Base-by-base conservation (phyloP, 106 monocot genomes). In the Platanthera zijinensis region DNA sequence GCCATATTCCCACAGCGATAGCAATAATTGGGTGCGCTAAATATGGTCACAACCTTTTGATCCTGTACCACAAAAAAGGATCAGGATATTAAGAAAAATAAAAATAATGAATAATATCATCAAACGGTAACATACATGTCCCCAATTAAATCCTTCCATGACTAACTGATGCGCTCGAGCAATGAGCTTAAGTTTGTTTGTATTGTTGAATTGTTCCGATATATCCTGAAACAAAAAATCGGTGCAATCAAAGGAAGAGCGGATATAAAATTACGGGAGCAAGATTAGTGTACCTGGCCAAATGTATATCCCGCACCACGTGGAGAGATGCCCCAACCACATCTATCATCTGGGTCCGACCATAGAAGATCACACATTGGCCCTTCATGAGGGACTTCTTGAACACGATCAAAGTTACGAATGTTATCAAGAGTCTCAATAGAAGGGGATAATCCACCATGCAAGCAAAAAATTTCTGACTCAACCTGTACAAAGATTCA, bases 91-190 rank as follows among this genome's bases (percentile, higher is more conserved):
- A 57, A 0, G 25, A 14, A 70, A 5, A 48, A 70, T 15, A 17
- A 10, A 46, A 6, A 48, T 70, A 53, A 1, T 53, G 48, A 10
- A 70, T 70, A 47, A 7, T 48, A 14, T 28, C 9, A 22, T 13
- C 13, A 39, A 70, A 11, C 9, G 32, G 32, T 66, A 32, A 70
- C 70, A 48, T 87, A 99, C 99, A 84, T 99, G 99, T 47, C 92
- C 99, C 99, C 99, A 99, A 79, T 99, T 99, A 85, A 83, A 99
- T 85, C 99, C 99, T 59, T 99, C 99, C 99, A 99, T 99, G 63
- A 99, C 99, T 74, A 99, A 82, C 63, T 99, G 99, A 83, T 99
- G 99, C 71, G 99, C 99, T 80, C 99, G 80, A n/a, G 99, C 99
- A 74, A 99, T 95, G 73, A 99, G 84, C 52, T 95, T 99, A 71